phyloP scores from a whole-genome alignment of 2,329 filamentous ascomycete genomes.

The Curvularia hawaiiensis region DNA sequence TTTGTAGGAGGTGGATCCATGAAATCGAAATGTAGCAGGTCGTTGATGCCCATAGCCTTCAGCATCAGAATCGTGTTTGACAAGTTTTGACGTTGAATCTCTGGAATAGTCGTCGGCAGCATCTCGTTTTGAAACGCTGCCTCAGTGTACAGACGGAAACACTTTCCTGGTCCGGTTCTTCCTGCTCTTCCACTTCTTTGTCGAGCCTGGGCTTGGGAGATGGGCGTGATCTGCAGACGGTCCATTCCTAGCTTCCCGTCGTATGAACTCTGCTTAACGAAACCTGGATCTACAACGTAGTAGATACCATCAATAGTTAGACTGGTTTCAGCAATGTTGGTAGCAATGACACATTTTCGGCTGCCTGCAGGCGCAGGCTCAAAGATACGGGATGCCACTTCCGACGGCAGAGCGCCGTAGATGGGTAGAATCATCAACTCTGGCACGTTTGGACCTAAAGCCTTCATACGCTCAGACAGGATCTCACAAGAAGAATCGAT shows the following conservation, averaged over 20 bases:
- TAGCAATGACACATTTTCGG: slow-evolving; percentile 95
- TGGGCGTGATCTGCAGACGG: slow-evolving; percentile 90
- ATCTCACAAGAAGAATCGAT: slow-evolving; percentile 96
- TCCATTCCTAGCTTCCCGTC: slow-evolving; percentile 99
- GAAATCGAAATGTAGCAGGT: slow-evolving; percentile 95
- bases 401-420: slow-evolving; percentile 91
- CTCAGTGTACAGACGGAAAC: slow-evolving; percentile 92
- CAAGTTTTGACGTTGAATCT: slow-evolving; percentile 94
- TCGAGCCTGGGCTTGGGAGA: slow-evolving; percentile 95
- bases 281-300: slow-evolving; percentile 95
- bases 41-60: slow-evolving; percentile 99
- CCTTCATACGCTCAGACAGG: slow-evolving; percentile 94
- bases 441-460: slow-evolving; percentile 85
- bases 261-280: slow-evolving; percentile 97
- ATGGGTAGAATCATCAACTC: slow-evolving; percentile 93
- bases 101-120: slow-evolving; percentile 92
- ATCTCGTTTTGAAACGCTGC: slow-evolving; percentile 95
- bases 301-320: slow-evolving; percentile 98
- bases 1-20: slow-evolving; percentile 99
- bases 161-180: slow-evolving; percentile 89
- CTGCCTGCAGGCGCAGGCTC: slow-evolving; percentile 86
- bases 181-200: slow-evolving; percentile 92
- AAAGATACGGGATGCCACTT: slow-evolving; percentile 94
- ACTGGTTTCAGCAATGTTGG: slow-evolving; percentile 97
- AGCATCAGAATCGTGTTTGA: slow-evolving; percentile 95